phyloP scores from a whole-genome alignment of 106 monocot species.

The Dendrobium officinale region DNA sequence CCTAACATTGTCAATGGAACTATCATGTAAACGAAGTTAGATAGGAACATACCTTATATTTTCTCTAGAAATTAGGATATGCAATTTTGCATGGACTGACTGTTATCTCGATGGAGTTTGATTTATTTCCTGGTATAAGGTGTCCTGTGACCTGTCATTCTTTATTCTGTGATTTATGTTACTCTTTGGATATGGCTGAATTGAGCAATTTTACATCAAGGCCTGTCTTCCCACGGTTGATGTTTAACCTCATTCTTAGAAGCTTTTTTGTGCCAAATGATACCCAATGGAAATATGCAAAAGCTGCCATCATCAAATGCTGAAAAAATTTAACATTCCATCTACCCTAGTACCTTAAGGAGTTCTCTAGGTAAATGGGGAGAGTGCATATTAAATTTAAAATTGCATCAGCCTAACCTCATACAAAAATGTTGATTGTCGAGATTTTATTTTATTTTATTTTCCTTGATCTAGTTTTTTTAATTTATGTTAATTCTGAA shows the following conservation, averaged over 20 bases:
- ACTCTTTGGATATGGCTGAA: not conserved
- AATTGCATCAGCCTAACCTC: too few relatives aligned
- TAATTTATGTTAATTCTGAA: not conserved
- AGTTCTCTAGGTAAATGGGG: too few relatives aligned
- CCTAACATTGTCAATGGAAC: not conserved
- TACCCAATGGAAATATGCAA: not conserved
- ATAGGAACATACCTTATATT: not conserved
- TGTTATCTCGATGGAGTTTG: not conserved
- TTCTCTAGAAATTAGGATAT: not conserved
- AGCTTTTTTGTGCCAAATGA: not conserved
- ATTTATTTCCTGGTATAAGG: not conserved
- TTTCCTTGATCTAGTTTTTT: not conserved
- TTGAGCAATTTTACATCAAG: not conserved
- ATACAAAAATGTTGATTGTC: not conserved
- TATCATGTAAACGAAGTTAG: not conserved
- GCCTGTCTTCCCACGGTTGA: not conserved
- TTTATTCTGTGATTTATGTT: not conserved
- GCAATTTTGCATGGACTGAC: not conserved
- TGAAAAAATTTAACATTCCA: not conserved
- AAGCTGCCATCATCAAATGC: not conserved
- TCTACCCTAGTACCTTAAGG: not conserved
- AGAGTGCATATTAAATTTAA: not conserved
- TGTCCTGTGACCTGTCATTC: too few relatives aligned
- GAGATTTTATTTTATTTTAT: not conserved
- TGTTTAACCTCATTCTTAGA: not conserved